Evolutionary conservation across 2,329 filamentous ascomycete species (phyloP).

Genomic region (Pyrenochaeta sp.): DNA sequence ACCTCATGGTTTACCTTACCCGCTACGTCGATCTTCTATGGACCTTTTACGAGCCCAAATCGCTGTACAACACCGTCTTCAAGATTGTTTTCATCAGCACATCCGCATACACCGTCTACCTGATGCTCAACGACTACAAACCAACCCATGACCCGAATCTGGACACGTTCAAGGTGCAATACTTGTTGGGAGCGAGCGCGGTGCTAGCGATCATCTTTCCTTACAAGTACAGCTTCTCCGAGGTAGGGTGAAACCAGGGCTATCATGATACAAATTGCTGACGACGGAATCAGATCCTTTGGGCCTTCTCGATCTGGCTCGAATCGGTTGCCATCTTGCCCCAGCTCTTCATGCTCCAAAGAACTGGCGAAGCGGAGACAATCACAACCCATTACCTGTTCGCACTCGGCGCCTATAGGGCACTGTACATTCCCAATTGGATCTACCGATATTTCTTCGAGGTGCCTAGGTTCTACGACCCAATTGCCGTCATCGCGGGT

Average conservation of each 20-base stretch:
- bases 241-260: slow-evolving; percentile 51
- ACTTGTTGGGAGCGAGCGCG: slow-evolving; percentile 82
- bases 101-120: slow-evolving; percentile 93
- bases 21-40: slow-evolving; percentile 92
- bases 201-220: slow-evolving; percentile 83
- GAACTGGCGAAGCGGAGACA: slow-evolving; percentile 98
- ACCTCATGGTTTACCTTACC: slow-evolving; percentile 91
- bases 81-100: slow-evolving; percentile 93
- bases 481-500: slow-evolving; percentile 86
- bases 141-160: slow-evolving; percentile 96
- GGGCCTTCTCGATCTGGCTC: slow-evolving; percentile 98
- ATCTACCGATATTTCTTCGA: slow-evolving; percentile 88
- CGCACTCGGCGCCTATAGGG: slow-evolving; percentile 87
- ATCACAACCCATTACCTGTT: slow-evolving; percentile 99
- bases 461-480: slow-evolving; percentile 72
- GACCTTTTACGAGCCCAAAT: slow-evolving; percentile 73
- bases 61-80: slow-evolving; percentile 89
- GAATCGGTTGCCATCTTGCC: slow-evolving; percentile 96
- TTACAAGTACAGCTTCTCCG: slow-evolving; percentile 79
- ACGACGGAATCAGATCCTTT: slow-evolving; percentile 72
- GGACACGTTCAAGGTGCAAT: slow-evolving; percentile 97
- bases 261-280: slow-evolving; percentile 11
- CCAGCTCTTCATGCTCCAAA: slow-evolving; percentile 96
- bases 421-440: slow-evolving; percentile 99
- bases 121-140: slow-evolving; percentile 98